Percentiles rank a stretch among this genome's conserved stretches.
Conservation (phyloP, 768 basidiomycete genomes). For the Solioccasus polychromus region DNA sequence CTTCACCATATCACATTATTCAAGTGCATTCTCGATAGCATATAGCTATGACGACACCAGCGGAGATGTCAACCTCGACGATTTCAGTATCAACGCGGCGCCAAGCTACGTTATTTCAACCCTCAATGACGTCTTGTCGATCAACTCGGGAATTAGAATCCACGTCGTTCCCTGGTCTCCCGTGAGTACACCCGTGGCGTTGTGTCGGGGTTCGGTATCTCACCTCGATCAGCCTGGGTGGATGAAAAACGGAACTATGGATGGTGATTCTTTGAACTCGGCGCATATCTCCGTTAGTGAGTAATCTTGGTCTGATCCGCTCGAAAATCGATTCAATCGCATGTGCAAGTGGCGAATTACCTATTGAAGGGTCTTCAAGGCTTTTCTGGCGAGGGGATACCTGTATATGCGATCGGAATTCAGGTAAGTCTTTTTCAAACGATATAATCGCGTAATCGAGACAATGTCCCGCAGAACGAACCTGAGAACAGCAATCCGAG, state of each 20-base stretch:
- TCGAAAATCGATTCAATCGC: background rate
- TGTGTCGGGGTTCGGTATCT: background rate
- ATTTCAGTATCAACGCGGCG: conserved; percentile 54
- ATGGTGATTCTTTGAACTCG: conserved; percentile 58
- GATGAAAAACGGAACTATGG: conserved; percentile 75
- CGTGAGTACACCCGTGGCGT: conserved; percentile 41
- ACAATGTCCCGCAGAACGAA: conserved; percentile 45
- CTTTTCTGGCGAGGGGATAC: conserved; percentile 58
- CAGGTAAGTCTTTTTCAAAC: no score
- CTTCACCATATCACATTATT: conserved; percentile 1
- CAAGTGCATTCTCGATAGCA: conserved; percentile 29
- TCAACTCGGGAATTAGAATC: conserved; percentile 52
- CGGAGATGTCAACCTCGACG: conserved; percentile 55
- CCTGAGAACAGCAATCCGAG: conserved; percentile 57
- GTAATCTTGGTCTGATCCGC: conserved; percentile 18
- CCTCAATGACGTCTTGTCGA: conserved; percentile 57
- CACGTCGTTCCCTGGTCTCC: conserved; percentile 75
- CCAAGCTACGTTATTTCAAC: conserved; percentile 65
- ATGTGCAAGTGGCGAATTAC: conserved; percentile 59
- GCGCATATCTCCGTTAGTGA: conserved; percentile 47
- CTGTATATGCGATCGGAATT: conserved; percentile 60
- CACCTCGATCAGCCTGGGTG: conserved; percentile 56
- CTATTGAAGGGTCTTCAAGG: conserved; percentile 71
- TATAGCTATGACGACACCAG: conserved; percentile 67
- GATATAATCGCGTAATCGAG: no score